A percentile compares a stretch with the other conserved stretches of the same genome.
Conservation (phyloP, 148 eudicot species). For the Silene latifolia region DNA sequence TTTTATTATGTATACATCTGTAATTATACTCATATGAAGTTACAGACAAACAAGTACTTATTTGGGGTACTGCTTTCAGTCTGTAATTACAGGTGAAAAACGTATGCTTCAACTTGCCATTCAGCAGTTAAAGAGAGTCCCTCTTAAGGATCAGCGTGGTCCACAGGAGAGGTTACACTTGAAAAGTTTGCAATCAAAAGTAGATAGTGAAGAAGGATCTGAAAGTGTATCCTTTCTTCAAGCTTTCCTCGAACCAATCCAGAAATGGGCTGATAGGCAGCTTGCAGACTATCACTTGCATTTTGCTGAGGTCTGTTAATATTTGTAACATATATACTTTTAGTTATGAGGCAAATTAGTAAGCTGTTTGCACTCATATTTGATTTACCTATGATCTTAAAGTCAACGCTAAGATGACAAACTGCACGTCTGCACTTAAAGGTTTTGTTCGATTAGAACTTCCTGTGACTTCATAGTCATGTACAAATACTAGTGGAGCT, state of each 20-base stretch:
- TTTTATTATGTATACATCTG: not conserved
- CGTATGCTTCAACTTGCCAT: slow-evolving; percentile 77
- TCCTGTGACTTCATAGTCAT: not conserved
- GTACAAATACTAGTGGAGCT: not conserved
- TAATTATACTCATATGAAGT: not conserved
- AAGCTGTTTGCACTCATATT: slow-evolving; percentile 10
- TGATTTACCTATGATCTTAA: not conserved
- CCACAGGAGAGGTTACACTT: slow-evolving; percentile 89
- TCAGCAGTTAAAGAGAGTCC: slow-evolving; percentile 77
- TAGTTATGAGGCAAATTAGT: slow-evolving; percentile 5
- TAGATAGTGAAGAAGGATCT: slow-evolving; percentile 59
- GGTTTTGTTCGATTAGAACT: not conserved
- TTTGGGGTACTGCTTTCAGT: slow-evolving; percentile 44
- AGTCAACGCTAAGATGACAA: not conserved
- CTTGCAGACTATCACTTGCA: slow-evolving; percentile 85
- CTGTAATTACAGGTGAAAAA: slow-evolving; percentile 82
- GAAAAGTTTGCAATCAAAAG: slow-evolving; percentile 71
- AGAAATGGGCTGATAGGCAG: slow-evolving; percentile 87
- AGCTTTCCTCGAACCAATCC: slow-evolving; percentile 76
- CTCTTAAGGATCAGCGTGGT: slow-evolving; percentile 91
- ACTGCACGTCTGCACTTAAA: not conserved
- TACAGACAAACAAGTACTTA: not conserved
- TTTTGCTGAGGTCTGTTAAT: slow-evolving; percentile 65
- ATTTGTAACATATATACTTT: slow-evolving; percentile 14
- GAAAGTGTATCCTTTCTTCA: slow-evolving; percentile 71